Base-by-base conservation (phyloP, 306 rosid species). In the Vigna mungo region DNA sequence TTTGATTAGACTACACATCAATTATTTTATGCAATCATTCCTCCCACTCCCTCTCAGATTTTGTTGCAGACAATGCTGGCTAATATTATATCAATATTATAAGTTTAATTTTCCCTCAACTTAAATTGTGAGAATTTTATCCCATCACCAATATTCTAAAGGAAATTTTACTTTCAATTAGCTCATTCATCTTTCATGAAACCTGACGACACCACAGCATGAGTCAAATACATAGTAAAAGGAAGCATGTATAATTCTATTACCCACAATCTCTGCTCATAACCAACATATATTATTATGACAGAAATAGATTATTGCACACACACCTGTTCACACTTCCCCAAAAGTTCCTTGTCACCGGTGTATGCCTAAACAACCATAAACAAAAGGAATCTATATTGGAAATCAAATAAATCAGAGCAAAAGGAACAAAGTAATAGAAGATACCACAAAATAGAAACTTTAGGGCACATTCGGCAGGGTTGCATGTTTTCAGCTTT, bases 251-350 rank as follows among this genome's bases (percentile, higher is more conserved):
- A 63, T 23, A 69, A 62, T 61, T 79, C 25, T 59, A 63, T 65
- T n/a, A 8, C 60, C 14, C 49, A 66, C 52, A 25, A 12, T 71
- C 20, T 25, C 49, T 53, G 4, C 17, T 32, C 78, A 54, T 30
- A 73, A 66, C 20, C 60, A 79, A 32, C 73, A 83, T 20, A 60
- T 51, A 69, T 68, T 36, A 56, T 60, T 67, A 71, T 68, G 63
- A 55, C 75, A 58, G 74, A 79, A 55, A 78, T 58, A 68, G 81
- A 75, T 9, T 18, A 84, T 78, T 67, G 67, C 86, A 79, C 80
- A 96, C 86, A 79, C 80, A 96, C 99, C 99, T 91, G 96, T 88
- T 96, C 99, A 68, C 99, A 96, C 89, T 89, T 92, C 39, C 99
- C 99, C 68, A 96, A 81, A 69, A 30, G 83, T 54, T 91, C 98